Evolutionary conservation across 2,329 filamentous ascomycete genomes (phyloP).

Genomic region (Phyllosticta paracitricarpa): DNA sequence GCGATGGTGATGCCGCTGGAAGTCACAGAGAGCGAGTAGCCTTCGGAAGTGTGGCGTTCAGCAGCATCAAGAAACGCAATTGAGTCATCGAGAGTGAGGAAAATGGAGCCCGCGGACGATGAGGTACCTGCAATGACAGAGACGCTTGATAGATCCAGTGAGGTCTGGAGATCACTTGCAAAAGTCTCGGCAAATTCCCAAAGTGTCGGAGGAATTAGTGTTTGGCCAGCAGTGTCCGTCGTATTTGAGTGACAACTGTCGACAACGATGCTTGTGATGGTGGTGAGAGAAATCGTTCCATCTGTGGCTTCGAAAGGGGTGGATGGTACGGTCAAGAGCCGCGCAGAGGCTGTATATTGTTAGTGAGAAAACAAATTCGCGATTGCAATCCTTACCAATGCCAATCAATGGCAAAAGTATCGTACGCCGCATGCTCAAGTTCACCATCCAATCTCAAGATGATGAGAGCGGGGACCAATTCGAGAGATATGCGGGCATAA

Average conservation of each 20-base stretch:
- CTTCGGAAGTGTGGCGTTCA: conserved; percentile 34
- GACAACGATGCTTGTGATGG: conserved; percentile 31
- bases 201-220: conserved; percentile 42
- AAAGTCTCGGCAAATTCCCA: conserved; percentile 40
- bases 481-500: background rate
- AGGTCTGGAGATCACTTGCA: conserved; percentile 20
- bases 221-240: conserved; percentile 33
- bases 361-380: background rate
- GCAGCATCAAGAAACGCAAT: conserved; percentile 35
- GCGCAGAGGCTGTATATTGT: conserved; percentile 2
- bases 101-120: conserved; percentile 22
- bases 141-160: background rate
- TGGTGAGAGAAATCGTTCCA: conserved; percentile 10
- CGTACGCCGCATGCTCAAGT: background rate
- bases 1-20: conserved; percentile 27
- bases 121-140: background rate
- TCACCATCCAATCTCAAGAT: background rate
- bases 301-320: conserved; percentile 8
- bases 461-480: background rate
- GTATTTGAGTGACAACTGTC: conserved; percentile 32
- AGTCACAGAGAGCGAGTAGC: conserved; percentile 37
- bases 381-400: background rate
- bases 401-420: background rate
- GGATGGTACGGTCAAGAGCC: conserved; percentile 13
- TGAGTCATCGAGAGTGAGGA: conserved; percentile 38